Percentiles rank a stretch among this genome's conserved stretches.
Evolutionary conservation across 2,329 filamentous ascomycete genomes (phyloP).

Genomic region (Botryosphaeria agaves): DNA sequence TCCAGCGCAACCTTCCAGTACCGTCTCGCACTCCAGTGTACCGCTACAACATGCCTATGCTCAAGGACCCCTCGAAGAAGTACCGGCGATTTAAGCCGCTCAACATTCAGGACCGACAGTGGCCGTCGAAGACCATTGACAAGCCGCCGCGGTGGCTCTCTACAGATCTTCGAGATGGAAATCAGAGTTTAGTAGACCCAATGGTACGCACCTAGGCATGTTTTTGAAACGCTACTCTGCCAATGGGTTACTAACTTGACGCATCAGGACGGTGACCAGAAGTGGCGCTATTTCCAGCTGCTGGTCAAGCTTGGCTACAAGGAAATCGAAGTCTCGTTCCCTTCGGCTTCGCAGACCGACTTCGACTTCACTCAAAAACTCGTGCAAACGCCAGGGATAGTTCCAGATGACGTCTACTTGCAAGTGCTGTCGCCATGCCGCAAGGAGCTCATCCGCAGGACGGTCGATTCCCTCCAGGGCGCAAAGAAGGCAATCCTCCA

Average conservation of each 20-base stretch:
- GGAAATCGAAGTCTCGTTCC: conserved; percentile 94
- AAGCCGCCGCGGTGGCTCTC: conserved; percentile 84
- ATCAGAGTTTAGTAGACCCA: conserved; percentile 82
- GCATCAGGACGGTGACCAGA: conserved; percentile 72
- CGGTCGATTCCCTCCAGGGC: conserved; percentile 74
- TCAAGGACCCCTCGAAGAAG: conserved; percentile 60
- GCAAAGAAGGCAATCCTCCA: conserved; percentile 90
- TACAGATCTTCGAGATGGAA: conserved; percentile 78
- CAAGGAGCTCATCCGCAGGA: conserved; percentile 75
- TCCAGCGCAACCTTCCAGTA: no score
- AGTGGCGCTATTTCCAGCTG: conserved; percentile 92
- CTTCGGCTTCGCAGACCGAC: conserved; percentile 85
- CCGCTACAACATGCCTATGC: conserved; percentile 23
- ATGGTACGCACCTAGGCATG: conserved; percentile 44
- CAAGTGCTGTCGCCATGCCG: conserved; percentile 88
- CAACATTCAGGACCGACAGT: conserved; percentile 55
- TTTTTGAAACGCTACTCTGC: neutral
- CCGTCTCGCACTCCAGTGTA: no score
- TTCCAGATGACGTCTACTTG: conserved; percentile 79
- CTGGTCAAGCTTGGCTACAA: conserved; percentile 85
- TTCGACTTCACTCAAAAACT: conserved; percentile 86
- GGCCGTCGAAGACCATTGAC: conserved; percentile 66
- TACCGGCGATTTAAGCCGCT: conserved; percentile 54
- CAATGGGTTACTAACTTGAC: neutral
- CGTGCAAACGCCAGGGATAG: conserved; percentile 65